Conservation (phyloP, 148 eudicot species). For the Rhododendron ferrugineum region DNA sequence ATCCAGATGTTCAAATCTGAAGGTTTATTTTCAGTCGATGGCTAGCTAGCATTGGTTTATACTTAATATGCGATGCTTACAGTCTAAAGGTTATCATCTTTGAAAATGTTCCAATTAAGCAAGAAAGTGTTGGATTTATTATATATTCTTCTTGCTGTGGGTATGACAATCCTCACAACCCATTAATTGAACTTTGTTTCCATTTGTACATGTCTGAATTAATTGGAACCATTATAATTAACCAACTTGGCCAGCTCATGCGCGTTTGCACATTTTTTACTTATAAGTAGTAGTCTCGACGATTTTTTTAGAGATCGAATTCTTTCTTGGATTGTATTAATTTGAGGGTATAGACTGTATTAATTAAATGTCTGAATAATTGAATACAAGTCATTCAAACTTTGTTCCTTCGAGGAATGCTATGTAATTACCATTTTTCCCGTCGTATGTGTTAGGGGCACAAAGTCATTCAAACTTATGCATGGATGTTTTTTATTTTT, state of each 20-base stretch:
- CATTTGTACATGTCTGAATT: too few species aligned
- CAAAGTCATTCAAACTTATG: too few species aligned
- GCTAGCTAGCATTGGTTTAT: neutral
- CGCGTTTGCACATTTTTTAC: neutral
- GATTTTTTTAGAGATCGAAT: too few species aligned
- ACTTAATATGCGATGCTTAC: neutral
- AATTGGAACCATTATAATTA: neutral
- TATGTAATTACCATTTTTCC: too few species aligned
- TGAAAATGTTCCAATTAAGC: neutral
- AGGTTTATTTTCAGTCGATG: neutral
- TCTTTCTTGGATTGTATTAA: too few species aligned
- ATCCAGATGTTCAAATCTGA: neutral
- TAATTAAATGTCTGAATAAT: too few species aligned
- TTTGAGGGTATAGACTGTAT: too few species aligned
- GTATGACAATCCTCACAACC: neutral
- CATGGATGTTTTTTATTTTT: too few species aligned
- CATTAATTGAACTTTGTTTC: neutral
- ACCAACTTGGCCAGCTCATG: neutral
- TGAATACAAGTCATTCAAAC: too few species aligned
- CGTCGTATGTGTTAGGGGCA: too few species aligned
- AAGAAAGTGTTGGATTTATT: neutral
- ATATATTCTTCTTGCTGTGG: neutral
- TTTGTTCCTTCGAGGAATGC: too few species aligned
- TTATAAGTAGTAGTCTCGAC: too few species aligned
- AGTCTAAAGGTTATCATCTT: neutral